A percentile compares a stretch with the other conserved stretches of the same genome.
These are phyloP conservation scores for Limtongozyma cylindracea DNA, from an alignment of 805 yeast genomes.

Conservation along the genomic window DNA sequence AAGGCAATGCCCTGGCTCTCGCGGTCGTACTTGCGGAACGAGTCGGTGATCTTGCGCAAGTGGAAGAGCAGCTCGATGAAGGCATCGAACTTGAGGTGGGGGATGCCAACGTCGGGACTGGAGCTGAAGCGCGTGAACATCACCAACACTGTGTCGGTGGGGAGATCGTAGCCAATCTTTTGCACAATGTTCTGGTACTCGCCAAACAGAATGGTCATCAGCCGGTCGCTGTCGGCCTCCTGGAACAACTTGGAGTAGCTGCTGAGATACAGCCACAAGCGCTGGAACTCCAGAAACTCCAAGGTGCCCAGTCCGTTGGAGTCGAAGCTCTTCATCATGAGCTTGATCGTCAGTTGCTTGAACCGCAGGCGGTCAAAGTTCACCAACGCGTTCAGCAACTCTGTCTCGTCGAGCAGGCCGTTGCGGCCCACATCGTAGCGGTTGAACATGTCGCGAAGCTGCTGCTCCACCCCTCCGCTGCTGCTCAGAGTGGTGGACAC, in stretches of 20 bases:
- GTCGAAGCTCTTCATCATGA: conserved; percentile 42
- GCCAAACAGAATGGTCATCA: conserved; percentile 35
- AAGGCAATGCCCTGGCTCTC: conserved; percentile 55
- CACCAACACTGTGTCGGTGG: conserved; percentile 27
- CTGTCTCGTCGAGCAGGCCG: conserved; percentile 28
- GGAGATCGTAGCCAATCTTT: conserved; percentile 40
- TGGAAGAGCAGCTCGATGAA: conserved; percentile 65
- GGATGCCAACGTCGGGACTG: conserved; percentile 6
- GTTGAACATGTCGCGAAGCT: conserved; percentile 22
- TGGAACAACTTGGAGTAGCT: conserved; percentile 43
- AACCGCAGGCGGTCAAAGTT: conserved; percentile 43
- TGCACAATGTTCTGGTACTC: conserved; percentile 36
- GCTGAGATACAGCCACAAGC: conserved; percentile 39
- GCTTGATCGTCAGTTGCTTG: conserved; percentile 27
- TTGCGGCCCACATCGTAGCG: conserved; percentile 25
- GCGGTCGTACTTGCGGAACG: conserved; percentile 52
- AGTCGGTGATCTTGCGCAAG: conserved; percentile 50
- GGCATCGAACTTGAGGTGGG: conserved; percentile 40
- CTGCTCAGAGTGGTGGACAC: too few species aligned
- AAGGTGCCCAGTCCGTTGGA: conserved; percentile 4
- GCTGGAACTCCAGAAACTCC: conserved; percentile 35
- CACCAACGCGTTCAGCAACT: conserved; percentile 28
- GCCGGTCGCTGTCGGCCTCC: conserved; percentile 30
- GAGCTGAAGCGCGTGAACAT: conserved; percentile 26
- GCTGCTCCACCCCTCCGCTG: conserved; percentile 14